Evolutionary conservation across 164 flowering plant genomes (phyloP).

Genomic region (Saururus chinensis): DNA sequence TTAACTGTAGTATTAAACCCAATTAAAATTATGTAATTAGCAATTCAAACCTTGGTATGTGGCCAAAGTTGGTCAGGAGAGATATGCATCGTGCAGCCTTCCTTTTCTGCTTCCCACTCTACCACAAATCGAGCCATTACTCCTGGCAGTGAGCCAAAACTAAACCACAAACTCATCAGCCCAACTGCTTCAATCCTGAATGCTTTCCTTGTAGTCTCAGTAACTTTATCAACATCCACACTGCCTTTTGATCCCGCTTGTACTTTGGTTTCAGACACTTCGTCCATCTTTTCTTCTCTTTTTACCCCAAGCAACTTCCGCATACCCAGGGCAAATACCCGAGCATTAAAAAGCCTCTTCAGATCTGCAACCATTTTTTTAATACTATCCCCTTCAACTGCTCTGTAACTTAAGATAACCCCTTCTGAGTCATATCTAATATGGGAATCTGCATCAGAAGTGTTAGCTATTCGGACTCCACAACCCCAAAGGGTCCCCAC

Average conservation of each 20-base stretch:
- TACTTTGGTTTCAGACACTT: conserved; percentile 42
- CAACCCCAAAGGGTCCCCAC: conserved; percentile 69
- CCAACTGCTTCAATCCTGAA: conserved; percentile 98
- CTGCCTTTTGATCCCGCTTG: conserved; percentile 31
- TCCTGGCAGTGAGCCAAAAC: conserved; percentile 71
- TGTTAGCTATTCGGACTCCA: conserved; percentile 87
- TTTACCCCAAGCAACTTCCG: conserved; percentile 80
- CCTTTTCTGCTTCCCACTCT: conserved; percentile 96
- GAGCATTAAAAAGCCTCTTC: conserved; percentile 82
- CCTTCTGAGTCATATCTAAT: conserved; percentile 89
- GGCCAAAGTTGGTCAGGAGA: conserved; percentile 99
- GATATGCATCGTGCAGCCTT: conserved; percentile 99
- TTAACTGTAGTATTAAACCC: no score
- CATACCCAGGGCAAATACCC: conserved; percentile 91
- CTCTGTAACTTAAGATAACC: conserved; percentile 68
- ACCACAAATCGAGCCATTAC: conserved; percentile 95
- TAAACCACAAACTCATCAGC: conserved; percentile 92
- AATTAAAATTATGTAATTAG: no score
- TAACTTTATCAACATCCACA: conserved; percentile 45
- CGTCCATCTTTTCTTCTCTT: conserved; percentile 66
- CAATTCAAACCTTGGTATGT: conserved; percentile 75
- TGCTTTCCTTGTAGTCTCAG: conserved; percentile 73
- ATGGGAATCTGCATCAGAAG: conserved; percentile 92
- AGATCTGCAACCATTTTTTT: conserved; percentile 85
- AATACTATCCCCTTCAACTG: conserved; percentile 83